A percentile compares a stretch with the other conserved stretches of the same genome.
Conservation (phyloP, 2,329 filamentous ascomycete genomes). For the Zopfia rhizophila region DNA sequence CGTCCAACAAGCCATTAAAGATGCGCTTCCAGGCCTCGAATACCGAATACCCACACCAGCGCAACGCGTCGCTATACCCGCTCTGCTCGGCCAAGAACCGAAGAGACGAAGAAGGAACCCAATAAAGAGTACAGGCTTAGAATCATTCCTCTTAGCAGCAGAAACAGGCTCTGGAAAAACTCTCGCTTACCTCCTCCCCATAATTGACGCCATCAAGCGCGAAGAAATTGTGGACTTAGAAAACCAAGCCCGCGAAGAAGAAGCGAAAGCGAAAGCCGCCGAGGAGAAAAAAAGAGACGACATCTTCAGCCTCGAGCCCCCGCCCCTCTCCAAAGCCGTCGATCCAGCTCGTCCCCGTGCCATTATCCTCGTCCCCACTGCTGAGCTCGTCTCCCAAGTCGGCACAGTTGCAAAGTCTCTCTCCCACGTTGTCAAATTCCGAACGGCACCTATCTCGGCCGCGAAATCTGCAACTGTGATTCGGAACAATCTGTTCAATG, state of each 20-base stretch:
- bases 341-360: slow-evolving; percentile 82
- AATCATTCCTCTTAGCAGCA: slow-evolving; percentile 84
- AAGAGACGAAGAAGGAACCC: slow-evolving; percentile 43
- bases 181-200: slow-evolving; percentile 87
- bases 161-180: slow-evolving; percentile 99
- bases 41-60: slow-evolving; percentile 87
- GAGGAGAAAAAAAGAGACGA: slow-evolving; percentile 51
- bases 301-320: slow-evolving; percentile 69
- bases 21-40: slow-evolving; percentile 78
- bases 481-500: slow-evolving; percentile 83
- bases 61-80: slow-evolving; percentile 88
- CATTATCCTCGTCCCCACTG: slow-evolving; percentile 88
- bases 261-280: slow-evolving; percentile 57
- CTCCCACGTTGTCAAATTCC: slow-evolving; percentile 87
- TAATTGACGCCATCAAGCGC: slow-evolving; percentile 84
- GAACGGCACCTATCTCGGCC: slow-evolving; percentile 83
- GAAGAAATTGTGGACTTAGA: slow-evolving; percentile 68
- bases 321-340: slow-evolving; percentile 67
- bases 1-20: slow-evolving; percentile 77
- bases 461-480: slow-evolving; percentile 81
- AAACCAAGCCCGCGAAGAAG: slow-evolving; percentile 62
- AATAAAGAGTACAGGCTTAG: slow-evolving; percentile 54
- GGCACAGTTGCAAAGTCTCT: slow-evolving; percentile 82
- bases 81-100: slow-evolving; percentile 71
- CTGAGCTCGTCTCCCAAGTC: slow-evolving; percentile 91